Percentiles rank a stretch among this genome's conserved stretches.
Evolutionary conservation across 441 rosid species (phyloP).

Genomic region (Bruguiera hainesii): DNA sequence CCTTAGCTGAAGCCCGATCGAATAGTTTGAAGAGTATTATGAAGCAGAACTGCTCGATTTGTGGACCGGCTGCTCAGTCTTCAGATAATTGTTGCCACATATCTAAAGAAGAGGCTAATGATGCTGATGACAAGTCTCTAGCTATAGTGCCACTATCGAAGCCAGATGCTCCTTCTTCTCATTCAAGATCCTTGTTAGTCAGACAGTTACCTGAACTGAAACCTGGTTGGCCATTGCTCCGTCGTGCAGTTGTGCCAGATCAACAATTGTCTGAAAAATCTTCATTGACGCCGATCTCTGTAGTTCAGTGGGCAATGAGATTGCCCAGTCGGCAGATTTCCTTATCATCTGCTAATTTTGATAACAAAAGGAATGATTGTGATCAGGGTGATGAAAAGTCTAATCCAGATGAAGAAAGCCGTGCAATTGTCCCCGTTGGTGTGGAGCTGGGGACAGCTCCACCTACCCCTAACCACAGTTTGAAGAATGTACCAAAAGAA

Average conservation of each 20-base stretch:
- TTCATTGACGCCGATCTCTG: constrained; percentile 46
- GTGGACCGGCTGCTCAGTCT: constrained; percentile 38
- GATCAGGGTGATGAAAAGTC: constrained; percentile 30
- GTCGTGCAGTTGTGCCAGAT: constrained; percentile 32
- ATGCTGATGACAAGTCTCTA: constrained; percentile 36
- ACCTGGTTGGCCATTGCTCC: constrained; percentile 67
- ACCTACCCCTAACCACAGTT: constrained; percentile 33
- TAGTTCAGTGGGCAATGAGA: constrained; percentile 53
- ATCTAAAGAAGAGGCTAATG: constrained; percentile 14
- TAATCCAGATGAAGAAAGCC: constrained; percentile 43
- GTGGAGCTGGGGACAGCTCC: constrained; percentile 22
- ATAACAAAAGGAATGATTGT: constrained; percentile 37
- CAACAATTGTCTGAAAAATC: constrained; percentile 26
- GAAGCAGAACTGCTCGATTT: constrained; percentile 50
- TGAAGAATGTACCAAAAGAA: constrained; percentile 48
- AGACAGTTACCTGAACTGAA: constrained; percentile 29
- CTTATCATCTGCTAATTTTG: constrained; percentile 41
- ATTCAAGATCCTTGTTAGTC: constrained; percentile 19
- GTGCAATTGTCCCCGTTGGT: constrained; percentile 50
- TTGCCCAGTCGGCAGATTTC: constrained; percentile 53
- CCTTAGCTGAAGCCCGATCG: constrained; percentile 37
- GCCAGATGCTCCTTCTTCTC: constrained; percentile 30
- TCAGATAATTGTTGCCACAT: constrained; percentile 20
- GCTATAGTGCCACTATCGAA: constrained; percentile 42
- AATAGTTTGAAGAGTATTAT: constrained; percentile 29